Conservation (phyloP, 106 monocot genomes). For the Hemerocallis citrina region DNA sequence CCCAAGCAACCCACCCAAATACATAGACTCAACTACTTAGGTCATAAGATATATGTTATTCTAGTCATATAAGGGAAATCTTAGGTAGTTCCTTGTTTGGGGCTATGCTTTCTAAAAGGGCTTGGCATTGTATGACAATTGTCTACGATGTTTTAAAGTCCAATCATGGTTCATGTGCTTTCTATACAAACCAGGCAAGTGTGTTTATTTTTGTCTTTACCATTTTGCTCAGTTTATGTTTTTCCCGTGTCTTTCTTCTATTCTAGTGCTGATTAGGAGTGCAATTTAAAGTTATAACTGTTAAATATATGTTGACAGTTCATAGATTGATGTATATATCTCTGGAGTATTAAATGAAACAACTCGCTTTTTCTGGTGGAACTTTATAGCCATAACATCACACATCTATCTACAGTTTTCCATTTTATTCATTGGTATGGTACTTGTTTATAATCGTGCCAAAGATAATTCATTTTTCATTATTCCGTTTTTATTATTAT, state of each 20-base stretch:
- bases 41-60: too few species aligned
- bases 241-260: neutral
- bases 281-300: neutral
- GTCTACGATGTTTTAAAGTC: neutral
- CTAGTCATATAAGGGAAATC: conserved; percentile 2
- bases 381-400: too few species aligned
- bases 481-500: neutral
- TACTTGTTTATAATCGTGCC: too few species aligned
- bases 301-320: too few species aligned
- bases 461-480: neutral
- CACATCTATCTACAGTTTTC: too few species aligned
- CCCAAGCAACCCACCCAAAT: too few species aligned
- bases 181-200: too few species aligned
- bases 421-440: too few species aligned
- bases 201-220: neutral
- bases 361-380: neutral
- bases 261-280: neutral
- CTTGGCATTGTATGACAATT: neutral
- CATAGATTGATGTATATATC: neutral
- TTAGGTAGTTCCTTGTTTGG: too few species aligned
- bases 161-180: neutral
- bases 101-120: too few species aligned
- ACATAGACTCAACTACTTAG: too few species aligned
- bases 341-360: neutral
- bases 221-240: neutral